phyloP scores from a whole-genome alignment of 2,329 filamentous ascomycete genomes.

The Cytospora schulzeri region DNA sequence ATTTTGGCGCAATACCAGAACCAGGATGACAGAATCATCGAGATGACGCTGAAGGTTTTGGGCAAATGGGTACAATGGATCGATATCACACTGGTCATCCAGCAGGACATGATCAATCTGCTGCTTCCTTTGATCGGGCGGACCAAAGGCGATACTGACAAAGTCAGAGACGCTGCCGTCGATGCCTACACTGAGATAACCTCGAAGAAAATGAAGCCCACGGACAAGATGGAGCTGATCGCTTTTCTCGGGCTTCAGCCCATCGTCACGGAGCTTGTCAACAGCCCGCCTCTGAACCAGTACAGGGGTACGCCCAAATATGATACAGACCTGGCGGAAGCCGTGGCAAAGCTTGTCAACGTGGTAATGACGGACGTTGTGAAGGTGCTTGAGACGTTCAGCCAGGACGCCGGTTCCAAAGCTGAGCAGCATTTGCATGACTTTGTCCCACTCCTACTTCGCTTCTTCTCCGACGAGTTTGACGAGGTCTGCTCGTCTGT shows the following conservation, averaged over 20 bases:
- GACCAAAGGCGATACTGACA: conserved; percentile 67
- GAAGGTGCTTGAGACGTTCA: conserved; percentile 73
- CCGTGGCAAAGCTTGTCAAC: conserved; percentile 94
- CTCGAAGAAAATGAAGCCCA: conserved; percentile 94
- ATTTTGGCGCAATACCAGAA: conserved; percentile 77
- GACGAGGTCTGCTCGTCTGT: conserved; percentile 97
- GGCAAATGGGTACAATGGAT: conserved; percentile 99
- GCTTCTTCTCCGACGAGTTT: conserved; percentile 97
- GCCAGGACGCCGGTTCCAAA: conserved; percentile 66
- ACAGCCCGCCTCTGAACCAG: conserved; percentile 78
- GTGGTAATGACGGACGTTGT: conserved; percentile 85
- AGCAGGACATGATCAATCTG: conserved; percentile 80
- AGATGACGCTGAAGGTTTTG: conserved; percentile 88
- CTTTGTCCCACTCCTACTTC: conserved; percentile 84
- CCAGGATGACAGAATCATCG: conserved; percentile 72
- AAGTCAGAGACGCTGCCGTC: conserved; percentile 85
- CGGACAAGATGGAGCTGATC: conserved; percentile 94
- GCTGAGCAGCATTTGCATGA: conserved; percentile 81
- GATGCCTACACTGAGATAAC: conserved; percentile 96
- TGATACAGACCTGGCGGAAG: conserved; percentile 93
- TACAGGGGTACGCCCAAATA: conserved; percentile 81
- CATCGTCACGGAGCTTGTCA: conserved; percentile 83
- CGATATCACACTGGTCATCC: conserved; percentile 91
- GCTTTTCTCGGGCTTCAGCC: conserved; percentile 83
- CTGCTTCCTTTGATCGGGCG: conserved; percentile 87